Evolutionary conservation across 306 rosid species (phyloP).

Genomic region (Lagenaria siceraria): DNA sequence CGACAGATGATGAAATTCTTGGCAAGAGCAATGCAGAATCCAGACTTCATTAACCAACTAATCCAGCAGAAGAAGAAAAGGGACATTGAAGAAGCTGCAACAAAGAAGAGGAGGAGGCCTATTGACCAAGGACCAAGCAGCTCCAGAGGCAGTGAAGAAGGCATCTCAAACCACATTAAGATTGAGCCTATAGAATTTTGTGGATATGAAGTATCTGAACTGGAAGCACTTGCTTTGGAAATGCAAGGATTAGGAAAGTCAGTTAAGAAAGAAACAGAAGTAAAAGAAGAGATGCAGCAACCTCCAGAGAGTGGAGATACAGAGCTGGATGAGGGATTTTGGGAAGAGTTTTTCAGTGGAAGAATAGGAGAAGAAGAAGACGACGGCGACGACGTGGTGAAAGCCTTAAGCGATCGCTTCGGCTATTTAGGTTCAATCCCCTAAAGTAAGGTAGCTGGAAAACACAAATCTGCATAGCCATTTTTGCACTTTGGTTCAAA

Average conservation of each 20-base stretch:
- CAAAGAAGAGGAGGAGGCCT: slow-evolving; percentile 1
- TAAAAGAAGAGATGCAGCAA: background rate
- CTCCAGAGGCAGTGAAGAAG: slow-evolving; percentile 4
- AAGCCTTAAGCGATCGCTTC: background rate
- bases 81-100: background rate
- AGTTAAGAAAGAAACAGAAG: background rate
- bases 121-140: background rate
- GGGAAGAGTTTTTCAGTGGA: slow-evolving; percentile 8
- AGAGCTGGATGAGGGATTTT: slow-evolving; percentile 6
- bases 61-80: background rate
- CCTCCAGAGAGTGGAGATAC: background rate
- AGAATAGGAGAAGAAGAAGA: slow-evolving; percentile 1
- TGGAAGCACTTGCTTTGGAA: slow-evolving; percentile 8
- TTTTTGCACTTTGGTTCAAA: slow-evolving; percentile 1
- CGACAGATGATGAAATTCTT: slow-evolving; percentile 4
- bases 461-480: background rate
- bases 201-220: slow-evolving; percentile 2
- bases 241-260: background rate
- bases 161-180: background rate
- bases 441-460: slow-evolving; percentile 11
- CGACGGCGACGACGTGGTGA: background rate
- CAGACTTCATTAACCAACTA: background rate
- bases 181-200: background rate
- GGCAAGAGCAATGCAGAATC: slow-evolving; percentile 6
- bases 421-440: slow-evolving; percentile 6